phyloP scores from a whole-genome alignment of 1,284 basidiomycete genomes.

The Erythrobasidium hasegawianum region DNA sequence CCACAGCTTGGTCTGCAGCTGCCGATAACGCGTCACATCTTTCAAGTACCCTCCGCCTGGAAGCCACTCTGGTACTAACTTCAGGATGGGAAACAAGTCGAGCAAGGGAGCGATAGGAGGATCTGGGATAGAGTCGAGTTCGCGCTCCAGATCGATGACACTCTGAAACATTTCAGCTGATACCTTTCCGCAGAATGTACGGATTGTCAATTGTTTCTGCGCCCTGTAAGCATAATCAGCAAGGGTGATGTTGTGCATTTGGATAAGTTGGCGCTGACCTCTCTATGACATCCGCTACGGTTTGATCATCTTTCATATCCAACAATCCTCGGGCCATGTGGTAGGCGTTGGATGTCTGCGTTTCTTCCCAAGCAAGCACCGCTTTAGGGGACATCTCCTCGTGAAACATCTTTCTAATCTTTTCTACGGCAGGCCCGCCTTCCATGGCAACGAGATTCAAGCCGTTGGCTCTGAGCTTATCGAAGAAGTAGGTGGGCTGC shows the following conservation, averaged over 20 bases:
- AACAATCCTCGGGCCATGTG: not conserved
- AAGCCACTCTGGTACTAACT: slow-evolving; percentile 18
- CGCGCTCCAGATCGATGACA: not conserved
- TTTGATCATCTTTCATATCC: not conserved
- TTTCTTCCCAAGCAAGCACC: not conserved
- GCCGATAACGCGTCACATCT: not conserved
- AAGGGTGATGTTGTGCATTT: not conserved
- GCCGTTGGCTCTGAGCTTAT: slow-evolving; percentile 11
- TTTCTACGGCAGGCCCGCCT: slow-evolving; percentile 5
- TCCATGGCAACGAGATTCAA: slow-evolving; percentile 28
- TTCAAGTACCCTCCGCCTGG: slow-evolving; percentile 21
- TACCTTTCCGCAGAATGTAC: slow-evolving; percentile 18
- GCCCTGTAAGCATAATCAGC: not conserved
- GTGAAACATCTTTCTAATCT: slow-evolving; percentile 14
- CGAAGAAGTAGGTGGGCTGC: slow-evolving; percentile 19
- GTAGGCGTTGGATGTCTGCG: slow-evolving; percentile 14
- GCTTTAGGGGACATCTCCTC: slow-evolving; percentile 16
- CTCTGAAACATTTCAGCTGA: not conserved
- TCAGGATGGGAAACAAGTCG: slow-evolving; percentile 21
- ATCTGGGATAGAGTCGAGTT: not conserved
- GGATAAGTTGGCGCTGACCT: not conserved
- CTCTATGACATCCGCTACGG: slow-evolving; percentile 15
- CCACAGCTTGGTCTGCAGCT: slow-evolving; percentile 18
- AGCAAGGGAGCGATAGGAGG: slow-evolving; percentile 16
- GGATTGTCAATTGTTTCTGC: slow-evolving; percentile 10